phyloP scores from a whole-genome alignment of 192 early-diverging fungal genomes.

The Gonapodya sp. region DNA sequence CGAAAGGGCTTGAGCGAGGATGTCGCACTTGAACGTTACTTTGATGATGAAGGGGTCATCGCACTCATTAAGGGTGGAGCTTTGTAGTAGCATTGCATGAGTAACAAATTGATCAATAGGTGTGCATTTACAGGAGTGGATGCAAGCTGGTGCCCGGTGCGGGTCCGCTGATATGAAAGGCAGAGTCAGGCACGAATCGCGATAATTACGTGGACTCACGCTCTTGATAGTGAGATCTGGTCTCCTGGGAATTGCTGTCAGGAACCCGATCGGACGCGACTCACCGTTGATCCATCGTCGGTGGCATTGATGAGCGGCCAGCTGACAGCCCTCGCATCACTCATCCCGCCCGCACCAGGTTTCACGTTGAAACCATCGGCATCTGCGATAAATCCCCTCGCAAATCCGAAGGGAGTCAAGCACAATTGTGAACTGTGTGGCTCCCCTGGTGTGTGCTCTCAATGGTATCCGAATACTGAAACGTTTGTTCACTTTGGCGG shows the following conservation, averaged over 20 bases:
- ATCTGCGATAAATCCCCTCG: slow-evolving; percentile 36
- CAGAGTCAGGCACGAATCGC: too few species aligned
- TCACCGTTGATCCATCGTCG: too few species aligned
- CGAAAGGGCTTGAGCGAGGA: slow-evolving; percentile 67
- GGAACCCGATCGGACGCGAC: too few species aligned
- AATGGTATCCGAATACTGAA: too few species aligned
- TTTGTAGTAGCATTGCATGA: background rate
- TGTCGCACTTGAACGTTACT: slow-evolving; percentile 19
- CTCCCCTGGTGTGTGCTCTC: slow-evolving; percentile 21
- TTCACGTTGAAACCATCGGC: background rate
- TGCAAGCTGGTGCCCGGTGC: too few species aligned
- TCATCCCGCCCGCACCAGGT: background rate
- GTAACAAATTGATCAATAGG: too few species aligned
- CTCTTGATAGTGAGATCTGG: too few species aligned
- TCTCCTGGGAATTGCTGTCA: too few species aligned
- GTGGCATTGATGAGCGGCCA: background rate
- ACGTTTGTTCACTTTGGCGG: background rate
- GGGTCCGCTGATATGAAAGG: too few species aligned
- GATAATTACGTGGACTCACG: too few species aligned
- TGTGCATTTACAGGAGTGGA: too few species aligned
- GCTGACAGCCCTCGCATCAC: background rate
- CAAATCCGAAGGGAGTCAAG: slow-evolving; percentile 50
- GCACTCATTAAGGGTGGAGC: background rate
- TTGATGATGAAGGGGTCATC: background rate
- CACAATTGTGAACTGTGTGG: slow-evolving; percentile 43